Percentiles rank a stretch among this genome's conserved stretches.
Evolutionary conservation across 2,329 filamentous ascomycete genomes (phyloP).

Genomic region (Exophiala oligosperma): DNA sequence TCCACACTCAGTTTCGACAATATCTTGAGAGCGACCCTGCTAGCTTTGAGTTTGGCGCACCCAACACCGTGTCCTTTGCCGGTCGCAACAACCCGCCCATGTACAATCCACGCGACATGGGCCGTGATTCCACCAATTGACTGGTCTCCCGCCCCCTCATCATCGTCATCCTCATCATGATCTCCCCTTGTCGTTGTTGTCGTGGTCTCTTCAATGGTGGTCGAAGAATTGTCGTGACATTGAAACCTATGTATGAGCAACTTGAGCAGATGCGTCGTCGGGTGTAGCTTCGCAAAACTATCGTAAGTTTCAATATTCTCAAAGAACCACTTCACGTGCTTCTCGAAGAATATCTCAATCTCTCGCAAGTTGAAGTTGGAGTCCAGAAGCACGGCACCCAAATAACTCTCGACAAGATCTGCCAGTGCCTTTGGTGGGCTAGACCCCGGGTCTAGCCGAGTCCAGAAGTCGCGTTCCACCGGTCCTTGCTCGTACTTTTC

Average conservation of each 20-base stretch:
- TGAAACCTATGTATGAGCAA: constrained; percentile 64
- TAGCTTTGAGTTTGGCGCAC: constrained; percentile 67
- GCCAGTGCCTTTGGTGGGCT: constrained; percentile 61
- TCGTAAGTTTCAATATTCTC: constrained; percentile 85
- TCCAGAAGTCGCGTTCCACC: constrained; percentile 44
- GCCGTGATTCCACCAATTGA: constrained; percentile 52
- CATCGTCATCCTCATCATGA: constrained; percentile 43
- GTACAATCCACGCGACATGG: constrained; percentile 63
- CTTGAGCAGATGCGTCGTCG: constrained; percentile 70
- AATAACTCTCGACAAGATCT: constrained; percentile 84
- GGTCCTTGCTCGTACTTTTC: constrained; percentile 38
- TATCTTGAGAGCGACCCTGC: constrained; percentile 39
- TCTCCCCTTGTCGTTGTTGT: constrained; percentile 1
- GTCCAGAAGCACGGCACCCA: constrained; percentile 91
- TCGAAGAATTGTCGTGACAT: constrained; percentile 58
- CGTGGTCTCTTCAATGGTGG: constrained; percentile 34
- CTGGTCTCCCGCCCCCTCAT: constrained; percentile 46
- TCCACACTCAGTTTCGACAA: constrained; percentile 53
- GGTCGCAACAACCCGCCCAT: constrained; percentile 66
- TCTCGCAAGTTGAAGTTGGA: constrained; percentile 72
- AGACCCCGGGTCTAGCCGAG: constrained; percentile 35
- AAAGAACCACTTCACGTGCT: constrained; percentile 75
- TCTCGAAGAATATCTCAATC: constrained; percentile 76
- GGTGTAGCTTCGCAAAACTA: constrained; percentile 81
- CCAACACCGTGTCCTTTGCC: constrained; percentile 63